These are phyloP conservation scores for Coprinopsis marcescibilis DNA, from an alignment of 768 basidiomycete species.

Conservation along the genomic window DNA sequence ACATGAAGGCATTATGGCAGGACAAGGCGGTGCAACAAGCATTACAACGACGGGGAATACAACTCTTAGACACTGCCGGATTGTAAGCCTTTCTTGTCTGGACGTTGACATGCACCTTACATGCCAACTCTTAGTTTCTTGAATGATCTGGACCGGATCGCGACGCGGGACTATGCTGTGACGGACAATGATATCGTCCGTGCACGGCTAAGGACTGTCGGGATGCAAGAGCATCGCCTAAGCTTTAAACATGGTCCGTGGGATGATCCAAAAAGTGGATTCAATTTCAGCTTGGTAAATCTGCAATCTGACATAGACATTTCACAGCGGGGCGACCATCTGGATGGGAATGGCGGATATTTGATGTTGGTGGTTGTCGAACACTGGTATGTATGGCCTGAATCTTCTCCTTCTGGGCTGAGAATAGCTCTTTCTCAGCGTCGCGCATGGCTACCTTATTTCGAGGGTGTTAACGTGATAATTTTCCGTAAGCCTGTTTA, in stretches of 20 bases:
- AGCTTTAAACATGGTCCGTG: slow-evolving; percentile 39
- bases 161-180: slow-evolving; percentile 53
- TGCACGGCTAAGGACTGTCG: slow-evolving; percentile 63
- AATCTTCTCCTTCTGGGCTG: background rate
- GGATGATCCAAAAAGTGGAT: slow-evolving; percentile 29
- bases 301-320: background rate
- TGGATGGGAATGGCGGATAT: slow-evolving; percentile 63
- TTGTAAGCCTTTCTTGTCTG: slow-evolving; percentile 43
- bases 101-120: background rate
- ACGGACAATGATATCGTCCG: slow-evolving; percentile 71
- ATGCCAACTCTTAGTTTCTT: slow-evolving; percentile 47
- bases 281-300: background rate
- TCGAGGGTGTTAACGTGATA: slow-evolving; percentile 72
- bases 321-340: slow-evolving; percentile 25
- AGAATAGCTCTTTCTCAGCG: slow-evolving; percentile 33
- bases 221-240: slow-evolving; percentile 62
- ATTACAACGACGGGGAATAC: slow-evolving; percentile 40
- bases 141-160: slow-evolving; percentile 61
- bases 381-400: slow-evolving; percentile 42
- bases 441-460: slow-evolving; percentile 74
- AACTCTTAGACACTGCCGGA: slow-evolving; percentile 57
- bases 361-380: slow-evolving; percentile 73
- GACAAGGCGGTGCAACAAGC: slow-evolving; percentile 48
- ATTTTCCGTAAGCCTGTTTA: slow-evolving; percentile 48
- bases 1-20: slow-evolving; percentile 58